Percentiles rank a stretch among this genome's conserved stretches.
Evolutionary conservation across 306 rosid species (phyloP).

Genomic region (Gynostemma pentaphyllum): DNA sequence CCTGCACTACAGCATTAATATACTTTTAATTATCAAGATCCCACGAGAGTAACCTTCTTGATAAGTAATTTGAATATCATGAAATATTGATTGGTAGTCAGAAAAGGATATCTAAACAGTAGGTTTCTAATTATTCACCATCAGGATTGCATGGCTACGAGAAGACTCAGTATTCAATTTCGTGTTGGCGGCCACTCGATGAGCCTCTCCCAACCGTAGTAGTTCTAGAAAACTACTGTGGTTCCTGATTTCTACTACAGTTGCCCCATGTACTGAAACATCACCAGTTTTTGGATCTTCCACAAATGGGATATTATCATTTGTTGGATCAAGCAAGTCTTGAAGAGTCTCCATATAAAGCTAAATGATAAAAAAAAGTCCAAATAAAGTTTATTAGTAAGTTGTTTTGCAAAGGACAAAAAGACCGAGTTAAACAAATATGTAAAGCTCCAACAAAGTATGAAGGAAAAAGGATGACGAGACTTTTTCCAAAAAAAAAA

Average conservation of each 20-base stretch:
- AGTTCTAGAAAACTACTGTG: constrained; percentile 66
- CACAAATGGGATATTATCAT: constrained; percentile 82
- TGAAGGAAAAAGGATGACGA: neutral
- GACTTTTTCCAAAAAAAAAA: too few species aligned
- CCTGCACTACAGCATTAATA: constrained; percentile 36
- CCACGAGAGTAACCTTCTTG: constrained; percentile 5
- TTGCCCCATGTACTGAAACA: constrained; percentile 76
- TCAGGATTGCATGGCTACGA: constrained; percentile 91
- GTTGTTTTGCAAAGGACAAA: constrained; percentile 8
- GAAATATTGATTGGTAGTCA: neutral
- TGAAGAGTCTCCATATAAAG: constrained; percentile 93
- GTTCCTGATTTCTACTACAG: constrained; percentile 73
- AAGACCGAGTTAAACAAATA: constrained; percentile 2
- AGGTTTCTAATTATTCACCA: constrained; percentile 42
- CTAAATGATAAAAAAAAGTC: constrained; percentile 26
- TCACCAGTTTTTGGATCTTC: constrained; percentile 94
- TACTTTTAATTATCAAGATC: constrained; percentile 22
- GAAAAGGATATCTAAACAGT: constrained; percentile 9
- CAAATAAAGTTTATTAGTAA: neutral
- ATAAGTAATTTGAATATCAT: neutral
- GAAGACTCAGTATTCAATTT: constrained; percentile 92
- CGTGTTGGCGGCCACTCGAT: constrained; percentile 88
- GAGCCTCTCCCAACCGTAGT: constrained; percentile 79
- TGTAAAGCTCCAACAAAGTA: neutral
- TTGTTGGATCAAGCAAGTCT: constrained; percentile 80